Evolutionary conservation across 164 flowering plant species (phyloP), one percentile per base, ranked within the genome.

Genomic region (Hamamelis virginiana): DNA sequence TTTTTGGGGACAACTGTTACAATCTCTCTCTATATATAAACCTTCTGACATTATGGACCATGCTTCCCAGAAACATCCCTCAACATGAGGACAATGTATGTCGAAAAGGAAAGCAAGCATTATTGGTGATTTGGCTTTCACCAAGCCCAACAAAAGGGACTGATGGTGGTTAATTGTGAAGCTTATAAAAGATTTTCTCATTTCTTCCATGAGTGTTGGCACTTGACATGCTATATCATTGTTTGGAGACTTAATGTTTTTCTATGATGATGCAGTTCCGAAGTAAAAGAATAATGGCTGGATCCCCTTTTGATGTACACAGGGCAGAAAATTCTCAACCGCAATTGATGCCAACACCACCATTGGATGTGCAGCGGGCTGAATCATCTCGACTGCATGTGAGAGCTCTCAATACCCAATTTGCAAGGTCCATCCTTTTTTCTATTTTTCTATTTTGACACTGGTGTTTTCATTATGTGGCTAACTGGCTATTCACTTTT

Each of bases 331-430:
- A 86, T 23, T 80, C 91, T 51, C 79, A 77, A 27, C 74, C 65
- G 44, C 80, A 67, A 25, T 38, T 59, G 53, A 50, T 65, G 25
- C 69, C 65, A 14, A 47, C 76, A 22, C 70, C 79, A 4, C 65
- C 84, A 22, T 72, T 91, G 74, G 88, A 91, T 69, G 33, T 26
- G 67, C 79, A 82, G 15, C 74, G 87, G 22, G 97, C 97, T 57
- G 86, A 82, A 74, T 84, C 76, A 28, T 86, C 97, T 60, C 84
- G 70, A 43, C 97, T 82, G 86, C 95, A 95, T 78, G 98, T 95
- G 67, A 86, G 91, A 80, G 98, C 97, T 74, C 94, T 95, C 77
- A 95, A 95, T 76, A 80, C 82, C 68, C 97, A 92, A 66, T 95
- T 95, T 67, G 97, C 97, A 65, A 89, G 97, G 99, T 95, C 67